Evolutionary conservation across 768 basidiomycete species (phyloP).

Genomic region (Dentipellis sp.): DNA sequence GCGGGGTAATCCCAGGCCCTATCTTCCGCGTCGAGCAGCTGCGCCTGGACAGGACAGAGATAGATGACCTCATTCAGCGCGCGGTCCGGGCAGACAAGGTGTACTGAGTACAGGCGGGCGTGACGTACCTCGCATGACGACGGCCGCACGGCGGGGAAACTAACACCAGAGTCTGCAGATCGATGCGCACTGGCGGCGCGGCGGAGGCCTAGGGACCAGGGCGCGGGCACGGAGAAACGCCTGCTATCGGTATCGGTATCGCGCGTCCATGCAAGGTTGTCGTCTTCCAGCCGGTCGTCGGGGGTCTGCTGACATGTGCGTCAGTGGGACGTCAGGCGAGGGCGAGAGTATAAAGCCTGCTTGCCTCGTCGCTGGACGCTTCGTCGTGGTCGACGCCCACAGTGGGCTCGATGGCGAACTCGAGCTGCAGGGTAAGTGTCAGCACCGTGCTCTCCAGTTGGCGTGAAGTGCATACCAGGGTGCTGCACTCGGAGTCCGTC

Average conservation of each 20-base stretch:
- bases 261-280: conserved; percentile 5
- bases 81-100: not conserved
- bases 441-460: not conserved
- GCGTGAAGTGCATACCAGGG: conserved; percentile 15
- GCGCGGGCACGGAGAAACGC: not conserved
- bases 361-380: not conserved
- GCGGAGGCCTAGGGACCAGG: not conserved
- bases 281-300: conserved; percentile 1
- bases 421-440: not conserved
- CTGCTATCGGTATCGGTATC: not conserved
- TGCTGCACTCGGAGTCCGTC: conserved; percentile 21
- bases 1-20: not conserved
- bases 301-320: not conserved
- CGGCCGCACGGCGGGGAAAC: not conserved
- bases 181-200: too few relatives aligned
- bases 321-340: not conserved
- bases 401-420: not conserved
- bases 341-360: not conserved
- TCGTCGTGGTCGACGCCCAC: not conserved
- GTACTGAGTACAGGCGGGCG: not conserved
- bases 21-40: not conserved
- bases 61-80: not conserved
- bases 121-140: not conserved
- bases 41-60: not conserved
- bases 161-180: not conserved